Conservation (phyloP, 352 stramenopile genomes). For the Phytophthora podocarpi region DNA sequence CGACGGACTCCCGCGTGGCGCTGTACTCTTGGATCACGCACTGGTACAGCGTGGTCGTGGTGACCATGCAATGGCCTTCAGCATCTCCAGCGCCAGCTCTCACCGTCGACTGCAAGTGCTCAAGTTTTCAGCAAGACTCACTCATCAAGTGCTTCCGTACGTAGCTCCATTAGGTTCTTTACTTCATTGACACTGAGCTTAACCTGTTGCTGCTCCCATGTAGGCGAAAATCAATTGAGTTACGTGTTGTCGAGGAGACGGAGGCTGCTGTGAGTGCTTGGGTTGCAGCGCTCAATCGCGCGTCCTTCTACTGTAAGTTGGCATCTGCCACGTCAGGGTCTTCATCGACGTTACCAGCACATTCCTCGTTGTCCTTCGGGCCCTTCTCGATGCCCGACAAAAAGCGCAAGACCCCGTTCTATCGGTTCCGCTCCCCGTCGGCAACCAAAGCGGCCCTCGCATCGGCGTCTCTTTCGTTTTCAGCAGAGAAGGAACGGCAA, state of each 20-base stretch:
- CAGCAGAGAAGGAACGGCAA: conserved; percentile 24
- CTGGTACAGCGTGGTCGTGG: conserved; percentile 66
- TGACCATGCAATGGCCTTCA: conserved; percentile 70
- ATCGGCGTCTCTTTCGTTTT: conserved; percentile 31
- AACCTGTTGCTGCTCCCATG: not conserved
- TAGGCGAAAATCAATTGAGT: conserved; percentile 64
- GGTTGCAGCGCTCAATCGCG: conserved; percentile 71
- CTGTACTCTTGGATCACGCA: conserved; percentile 74
- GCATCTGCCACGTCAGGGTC: conserved; percentile 27
- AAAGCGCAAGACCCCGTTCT: conserved; percentile 55
- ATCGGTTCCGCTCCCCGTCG: conserved; percentile 59
- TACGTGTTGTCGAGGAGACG: conserved; percentile 65
- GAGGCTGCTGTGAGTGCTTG: conserved; percentile 54
- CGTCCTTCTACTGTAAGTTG: conserved; percentile 75
- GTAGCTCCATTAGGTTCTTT: conserved; percentile 10
- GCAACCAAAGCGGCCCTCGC: conserved; percentile 37
- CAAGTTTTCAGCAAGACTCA: conserved; percentile 75
- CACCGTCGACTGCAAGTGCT: conserved; percentile 63
- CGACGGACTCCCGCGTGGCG: conserved; percentile 71
- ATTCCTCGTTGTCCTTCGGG: conserved; percentile 41
- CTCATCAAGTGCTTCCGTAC: conserved; percentile 68
- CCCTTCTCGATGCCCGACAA: conserved; percentile 37
- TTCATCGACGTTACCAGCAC: conserved; percentile 35
- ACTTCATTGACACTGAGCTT: not conserved
- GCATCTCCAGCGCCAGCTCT: conserved; percentile 69